A percentile compares a stretch with the other conserved stretches of the same genome.
Conservation (phyloP, 371 early-diverging fungal species). For the Lichtheimia ornata region DNA sequence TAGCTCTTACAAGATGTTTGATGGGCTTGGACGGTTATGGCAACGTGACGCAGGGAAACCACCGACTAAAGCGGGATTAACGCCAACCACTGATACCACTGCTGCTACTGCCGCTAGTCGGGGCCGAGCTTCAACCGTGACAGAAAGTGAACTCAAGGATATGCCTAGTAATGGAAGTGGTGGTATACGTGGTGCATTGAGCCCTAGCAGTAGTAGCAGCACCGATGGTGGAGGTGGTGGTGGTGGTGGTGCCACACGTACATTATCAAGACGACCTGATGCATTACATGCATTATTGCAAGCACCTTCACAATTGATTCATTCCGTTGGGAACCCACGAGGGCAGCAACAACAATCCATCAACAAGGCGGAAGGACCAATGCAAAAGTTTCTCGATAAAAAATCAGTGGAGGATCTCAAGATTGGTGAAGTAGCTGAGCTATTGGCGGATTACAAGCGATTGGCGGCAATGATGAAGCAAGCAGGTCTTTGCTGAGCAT, state of each 20-base stretch:
- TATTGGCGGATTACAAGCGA: conserved; percentile 29
- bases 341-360: conserved; percentile 1
- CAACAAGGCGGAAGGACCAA: conserved; percentile 17
- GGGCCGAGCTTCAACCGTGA: conserved; percentile 9
- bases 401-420: conserved; percentile 26
- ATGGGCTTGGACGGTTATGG: conserved; percentile 51
- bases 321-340: conserved; percentile 15
- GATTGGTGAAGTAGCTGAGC: conserved; percentile 28
- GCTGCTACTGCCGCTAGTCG: conserved; percentile 10
- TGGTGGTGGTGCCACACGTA: neutral
- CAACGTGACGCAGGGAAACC: conserved; percentile 22
- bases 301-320: conserved; percentile 25
- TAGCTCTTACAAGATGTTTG: conserved; percentile 43
- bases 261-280: conserved; percentile 7
- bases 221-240: too few relatives aligned
- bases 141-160: conserved; percentile 33
- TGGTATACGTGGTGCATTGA: neutral
- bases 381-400: conserved; percentile 29
- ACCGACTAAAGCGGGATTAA: neutral
- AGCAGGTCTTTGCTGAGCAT: conserved; percentile 8
- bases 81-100: neutral
- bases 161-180: conserved; percentile 13
- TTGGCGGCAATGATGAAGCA: conserved; percentile 29
- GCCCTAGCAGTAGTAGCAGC: too few relatives aligned
- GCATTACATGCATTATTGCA: conserved; percentile 22